Evolutionary conservation across 2,329 filamentous ascomycete species (phyloP).

Genomic region (Verticillium nubilum): DNA sequence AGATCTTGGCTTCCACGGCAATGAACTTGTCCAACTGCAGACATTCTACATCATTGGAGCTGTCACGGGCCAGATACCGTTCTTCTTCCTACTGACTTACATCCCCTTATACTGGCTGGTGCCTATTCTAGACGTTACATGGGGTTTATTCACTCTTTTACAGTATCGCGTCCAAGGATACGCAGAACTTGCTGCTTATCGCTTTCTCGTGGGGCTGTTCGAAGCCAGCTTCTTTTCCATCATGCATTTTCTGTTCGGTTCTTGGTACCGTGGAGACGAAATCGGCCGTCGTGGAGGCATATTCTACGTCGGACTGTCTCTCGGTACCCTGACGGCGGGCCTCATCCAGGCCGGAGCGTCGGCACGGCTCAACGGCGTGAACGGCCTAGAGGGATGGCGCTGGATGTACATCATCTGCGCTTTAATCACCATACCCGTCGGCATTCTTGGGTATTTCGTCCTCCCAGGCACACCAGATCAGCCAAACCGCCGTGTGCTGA

Average conservation of each 20-base stretch:
- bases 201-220: slow-evolving; percentile 50
- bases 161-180: slow-evolving; percentile 45
- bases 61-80: slow-evolving; percentile 45
- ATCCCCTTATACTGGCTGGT: slow-evolving; percentile 43
- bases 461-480: slow-evolving; percentile 40
- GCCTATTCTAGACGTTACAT: slow-evolving; percentile 44
- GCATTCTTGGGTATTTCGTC: slow-evolving; percentile 42
- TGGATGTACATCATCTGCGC: slow-evolving; percentile 53
- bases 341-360: slow-evolving; percentile 40
- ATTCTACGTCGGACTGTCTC: slow-evolving; percentile 40
- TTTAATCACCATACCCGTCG: slow-evolving; percentile 49
- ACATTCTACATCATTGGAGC: slow-evolving; percentile 45
- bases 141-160: slow-evolving; percentile 52
- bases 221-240: slow-evolving; percentile 37
- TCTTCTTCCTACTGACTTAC: slow-evolving; percentile 43
- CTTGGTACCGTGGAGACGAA: slow-evolving; percentile 23
- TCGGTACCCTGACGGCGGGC: slow-evolving; percentile 47
- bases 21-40: slow-evolving; percentile 50
- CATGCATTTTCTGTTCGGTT: slow-evolving; percentile 31
- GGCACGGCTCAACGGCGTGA: slow-evolving; percentile 32
- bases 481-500: slow-evolving; percentile 42
- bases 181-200: slow-evolving; percentile 44
- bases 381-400: slow-evolving; percentile 42
- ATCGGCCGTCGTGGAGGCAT: slow-evolving; percentile 22
- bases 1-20: slow-evolving; percentile 43